These are phyloP conservation scores for Aspergillus sergii DNA, from an alignment of 2,329 filamentous ascomycete genomes.

Conservation along the genomic window DNA sequence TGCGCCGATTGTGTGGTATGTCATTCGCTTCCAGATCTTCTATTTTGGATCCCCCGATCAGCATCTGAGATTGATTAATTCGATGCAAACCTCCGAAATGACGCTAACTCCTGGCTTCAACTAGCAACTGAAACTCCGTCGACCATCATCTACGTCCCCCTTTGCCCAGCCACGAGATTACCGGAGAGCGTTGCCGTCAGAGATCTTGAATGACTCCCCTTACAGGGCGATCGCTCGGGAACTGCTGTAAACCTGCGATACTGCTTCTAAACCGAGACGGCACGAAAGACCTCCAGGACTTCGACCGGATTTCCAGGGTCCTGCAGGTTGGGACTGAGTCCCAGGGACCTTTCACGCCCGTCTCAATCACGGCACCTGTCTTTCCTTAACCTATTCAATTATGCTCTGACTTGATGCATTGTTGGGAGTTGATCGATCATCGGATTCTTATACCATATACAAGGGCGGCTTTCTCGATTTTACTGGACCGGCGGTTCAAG, in stretches of 20 bases:
- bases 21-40: slow-evolving; percentile 15
- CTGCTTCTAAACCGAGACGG: slow-evolving; percentile 1
- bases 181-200: slow-evolving; percentile 37
- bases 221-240: slow-evolving; percentile 24
- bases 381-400: slow-evolving; percentile 14
- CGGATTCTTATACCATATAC: slow-evolving; percentile 23
- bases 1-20: slow-evolving; percentile 50
- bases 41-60: not conserved
- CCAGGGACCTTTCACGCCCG: slow-evolving; percentile 8
- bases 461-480: slow-evolving; percentile 26
- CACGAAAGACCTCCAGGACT: slow-evolving; percentile 7
- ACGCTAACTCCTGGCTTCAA: slow-evolving; percentile 5
- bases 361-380: slow-evolving; percentile 13
- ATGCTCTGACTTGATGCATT: slow-evolving; percentile 32
- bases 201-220: slow-evolving; percentile 33
- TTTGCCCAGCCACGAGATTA: slow-evolving; percentile 44
- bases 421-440: slow-evolving; percentile 32
- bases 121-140: slow-evolving; percentile 41
- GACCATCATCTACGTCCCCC: slow-evolving; percentile 41
- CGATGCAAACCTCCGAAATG: slow-evolving; percentile 19
- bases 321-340: slow-evolving; percentile 22
- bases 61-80: not conserved
- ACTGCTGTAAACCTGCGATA: slow-evolving; percentile 18
- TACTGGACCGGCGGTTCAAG: slow-evolving; percentile 14
- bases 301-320: slow-evolving; percentile 16